phyloP scores from a whole-genome alignment of 768 basidiomycete genomes.

The Phylloporus scabripes region DNA sequence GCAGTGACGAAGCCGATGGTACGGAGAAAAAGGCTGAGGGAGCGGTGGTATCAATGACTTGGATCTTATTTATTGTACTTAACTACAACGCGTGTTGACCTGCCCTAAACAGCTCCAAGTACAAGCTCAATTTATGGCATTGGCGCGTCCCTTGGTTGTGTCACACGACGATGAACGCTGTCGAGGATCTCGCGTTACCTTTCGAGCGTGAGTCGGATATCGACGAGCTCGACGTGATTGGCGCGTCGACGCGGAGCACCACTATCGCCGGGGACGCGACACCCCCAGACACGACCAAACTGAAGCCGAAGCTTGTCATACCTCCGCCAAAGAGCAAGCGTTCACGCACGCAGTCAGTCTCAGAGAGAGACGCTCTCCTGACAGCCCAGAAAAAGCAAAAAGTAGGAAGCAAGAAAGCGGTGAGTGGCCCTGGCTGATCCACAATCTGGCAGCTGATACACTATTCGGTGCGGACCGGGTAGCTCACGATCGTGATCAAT shows the following conservation, averaged over 20 bases:
- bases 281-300: constrained; percentile 9
- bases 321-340: constrained; percentile 18
- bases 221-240: constrained; percentile 30
- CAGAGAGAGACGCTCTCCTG: neutral
- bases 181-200: constrained; percentile 9
- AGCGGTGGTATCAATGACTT: constrained; percentile 56
- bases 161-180: constrained; percentile 1
- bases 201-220: constrained; percentile 9
- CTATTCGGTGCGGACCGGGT: neutral
- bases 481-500: constrained; percentile 40
- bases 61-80: neutral
- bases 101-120: constrained; percentile 14
- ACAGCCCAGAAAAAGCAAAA: constrained; percentile 27
- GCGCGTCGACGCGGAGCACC: constrained; percentile 23
- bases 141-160: neutral
- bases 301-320: constrained; percentile 7
- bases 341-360: constrained; percentile 5
- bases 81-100: constrained; percentile 25
- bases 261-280: constrained; percentile 27
- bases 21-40: constrained; percentile 54
- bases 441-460: neutral
- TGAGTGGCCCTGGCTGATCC: constrained; percentile 16
- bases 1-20: constrained; percentile 82
- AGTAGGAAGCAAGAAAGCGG: constrained; percentile 37
- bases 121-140: neutral